Base-by-base conservation (phyloP, 306 rosid genomes). In the Vicia sativa region DNA sequence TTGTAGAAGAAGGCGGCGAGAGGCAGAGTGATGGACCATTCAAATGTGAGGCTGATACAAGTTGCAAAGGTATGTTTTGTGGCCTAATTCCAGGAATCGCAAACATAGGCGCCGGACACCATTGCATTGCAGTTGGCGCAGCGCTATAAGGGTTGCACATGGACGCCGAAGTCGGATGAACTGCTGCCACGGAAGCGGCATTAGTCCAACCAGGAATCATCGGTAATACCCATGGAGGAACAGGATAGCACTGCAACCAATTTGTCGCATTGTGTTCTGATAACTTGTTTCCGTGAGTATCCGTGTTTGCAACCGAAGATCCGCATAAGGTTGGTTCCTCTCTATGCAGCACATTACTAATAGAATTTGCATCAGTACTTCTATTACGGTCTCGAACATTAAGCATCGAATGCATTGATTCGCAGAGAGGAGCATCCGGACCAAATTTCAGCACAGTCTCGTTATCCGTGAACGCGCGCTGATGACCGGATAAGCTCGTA, bases 401-500 rank as follows among this genome's bases (percentile, higher is more conserved):
- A 49, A 83, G 84, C 82, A 72, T 74, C 5, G 84, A 69, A 56
- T 78, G 82, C 83, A 72, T 74, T 5, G 84, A 62, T 66, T 82
- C 83, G 16, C 77, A 77, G 5, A 88, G 75, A 60, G 83, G 84
- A 55, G 70, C 74, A 48, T 83, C 87, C 0, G 83, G 79, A 53
- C 93, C 93, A 23, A 87, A 89, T 59, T 81, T 83, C 38, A 85
- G 44, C 31, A 85, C 78, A 16, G 74, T 79, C 14, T 79, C 78
- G 26, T 68, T 81, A 59, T 74, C 80, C 14, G 39, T 14, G 0
- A 86, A 31, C 7, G 75, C 21, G 21, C 74, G 67, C 3, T 71
- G 83, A 44, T 74, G 82, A 67, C 68, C 66, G 0, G 74, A 39
- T 4, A 76, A 65, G 53, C 70, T 71, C 2, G 62, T 63, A 35